A percentile compares a stretch with the other conserved stretches of the same genome.
phyloP scores from a whole-genome alignment of 345 rosid genomes.

The Rhodamnia rubescens region DNA sequence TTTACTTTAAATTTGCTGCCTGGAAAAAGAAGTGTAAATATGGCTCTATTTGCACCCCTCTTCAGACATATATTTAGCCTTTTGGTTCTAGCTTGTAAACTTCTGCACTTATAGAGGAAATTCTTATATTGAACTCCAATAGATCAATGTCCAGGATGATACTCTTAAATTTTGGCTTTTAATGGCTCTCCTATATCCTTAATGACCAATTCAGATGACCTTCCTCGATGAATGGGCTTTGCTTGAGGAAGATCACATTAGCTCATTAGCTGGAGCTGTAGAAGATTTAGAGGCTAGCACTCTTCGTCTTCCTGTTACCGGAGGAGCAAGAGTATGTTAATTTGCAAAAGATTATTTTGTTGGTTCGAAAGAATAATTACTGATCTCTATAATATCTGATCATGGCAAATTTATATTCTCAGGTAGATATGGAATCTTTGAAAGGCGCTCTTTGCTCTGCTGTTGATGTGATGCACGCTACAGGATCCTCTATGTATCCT shows the following conservation, averaged over 20 bases:
- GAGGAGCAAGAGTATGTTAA: conserved; percentile 67
- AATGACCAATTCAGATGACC: conserved; percentile 43
- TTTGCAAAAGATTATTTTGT: neutral
- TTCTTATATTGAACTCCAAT: neutral
- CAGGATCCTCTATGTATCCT: conserved; percentile 69
- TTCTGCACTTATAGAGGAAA: neutral
- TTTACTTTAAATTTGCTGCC: neutral
- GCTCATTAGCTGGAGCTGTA: conserved; percentile 66
- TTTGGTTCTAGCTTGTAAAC: neutral
- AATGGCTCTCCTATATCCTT: neutral
- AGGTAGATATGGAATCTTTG: conserved; percentile 75
- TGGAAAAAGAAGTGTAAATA: neutral
- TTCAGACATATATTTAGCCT: neutral
- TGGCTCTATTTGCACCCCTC: neutral
- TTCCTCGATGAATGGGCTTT: conserved; percentile 78
- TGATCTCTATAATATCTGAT: conserved; percentile 4
- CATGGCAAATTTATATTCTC: conserved; percentile 9
- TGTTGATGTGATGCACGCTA: conserved; percentile 82
- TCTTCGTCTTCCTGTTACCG: conserved; percentile 77
- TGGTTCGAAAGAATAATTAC: neutral
- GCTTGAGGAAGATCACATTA: conserved; percentile 67
- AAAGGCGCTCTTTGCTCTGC: conserved; percentile 79
- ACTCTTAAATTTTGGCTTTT: neutral
- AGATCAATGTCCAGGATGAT: neutral
- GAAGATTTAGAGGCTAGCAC: conserved; percentile 92